A percentile compares a stretch with the other conserved stretches of the same genome.
phyloP scores from a whole-genome alignment of 108 stramenopile genomes.

The Skeletonema potamos region DNA sequence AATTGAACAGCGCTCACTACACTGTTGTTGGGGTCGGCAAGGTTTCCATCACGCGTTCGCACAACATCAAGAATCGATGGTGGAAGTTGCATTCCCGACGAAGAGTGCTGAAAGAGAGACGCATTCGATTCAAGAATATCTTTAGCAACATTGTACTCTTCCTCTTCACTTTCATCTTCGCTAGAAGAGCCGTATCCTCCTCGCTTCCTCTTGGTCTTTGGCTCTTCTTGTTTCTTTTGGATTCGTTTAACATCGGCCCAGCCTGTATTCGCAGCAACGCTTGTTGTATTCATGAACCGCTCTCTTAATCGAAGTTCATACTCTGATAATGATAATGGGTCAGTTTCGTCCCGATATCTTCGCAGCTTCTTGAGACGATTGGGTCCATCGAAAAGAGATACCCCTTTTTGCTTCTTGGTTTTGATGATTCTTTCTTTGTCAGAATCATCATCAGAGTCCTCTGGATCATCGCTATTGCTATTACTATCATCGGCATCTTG shows the following conservation, averaged over 20 bases:
- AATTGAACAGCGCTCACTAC: conserved; percentile 79
- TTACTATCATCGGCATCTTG: conserved; percentile 23
- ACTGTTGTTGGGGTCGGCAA: conserved; percentile 70
- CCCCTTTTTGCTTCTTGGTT: conserved; percentile 5
- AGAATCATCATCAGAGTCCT: conserved; percentile 30
- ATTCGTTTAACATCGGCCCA: conserved; percentile 58
- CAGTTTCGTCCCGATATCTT: conserved; percentile 47
- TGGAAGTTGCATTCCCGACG: conserved; percentile 44
- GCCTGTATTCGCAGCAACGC: conserved; percentile 61
- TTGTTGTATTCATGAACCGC: conserved; percentile 62
- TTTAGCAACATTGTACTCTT: conserved; percentile 16
- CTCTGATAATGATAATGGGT: conserved; percentile 56
- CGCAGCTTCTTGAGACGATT: conserved; percentile 74
- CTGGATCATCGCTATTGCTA: conserved; percentile 9
- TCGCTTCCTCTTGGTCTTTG: conserved; percentile 13
- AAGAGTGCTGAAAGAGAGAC: conserved; percentile 27
- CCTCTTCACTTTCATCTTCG: conserved; percentile 44
- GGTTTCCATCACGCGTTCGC: conserved; percentile 85
- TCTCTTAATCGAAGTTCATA: conserved; percentile 72
- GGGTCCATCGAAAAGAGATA: conserved; percentile 40
- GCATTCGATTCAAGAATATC: conserved; percentile 44
- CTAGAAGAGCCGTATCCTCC: conserved; percentile 5
- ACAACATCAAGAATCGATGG: conserved; percentile 67
- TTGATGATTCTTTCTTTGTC: conserved; percentile 25
- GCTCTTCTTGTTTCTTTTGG: conserved; percentile 16